Base-by-base conservation (phyloP, 2,329 filamentous ascomycete genomes). In the Microcera coccophila region DNA sequence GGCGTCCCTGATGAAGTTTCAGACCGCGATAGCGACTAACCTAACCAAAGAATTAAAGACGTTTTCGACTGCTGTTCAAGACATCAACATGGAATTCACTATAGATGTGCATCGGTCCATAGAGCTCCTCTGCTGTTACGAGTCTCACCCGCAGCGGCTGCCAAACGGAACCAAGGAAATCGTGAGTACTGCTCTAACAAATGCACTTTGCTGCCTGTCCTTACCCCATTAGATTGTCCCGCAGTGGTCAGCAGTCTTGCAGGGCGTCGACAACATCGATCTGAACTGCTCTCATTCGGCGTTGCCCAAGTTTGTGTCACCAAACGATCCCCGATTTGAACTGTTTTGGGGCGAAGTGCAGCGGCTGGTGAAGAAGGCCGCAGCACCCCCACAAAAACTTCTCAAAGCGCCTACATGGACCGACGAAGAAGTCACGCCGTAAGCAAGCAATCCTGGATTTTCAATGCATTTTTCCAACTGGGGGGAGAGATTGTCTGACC, bases 11-110 rank as follows among this genome's bases (percentile, higher is more conserved):
- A 42, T 54, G 19, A 50, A 45, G 29, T 29, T 53, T 16, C 41
- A 53, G 21, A 32, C 38, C 4, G 35, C 47, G 9, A 34, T 52
- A n/a, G 49, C 49, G 18, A 53, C 51, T 14, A 46, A 48, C 22
- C 44, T 54, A 4, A 50, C 51, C 3, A 50, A 50, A n/a, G 51
- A 54, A 37, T 45, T 54, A n/a, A 39, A 42, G 17, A 38, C 41
- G 10, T 54, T 52, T 26, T 54, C 51, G 3, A 54, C 28, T 3
- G 36, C 51, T 17, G 45, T 54, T 3, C 47, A 52, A 21, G 51
- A 54, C n/a, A 54, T 54, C 12, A 52, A 52, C 4, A 54, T 52
- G 49, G 47, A 54, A 19, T 54, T 54, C 15, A 54, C 49, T 10
- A 41, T 54, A 12, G 49, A 54, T 21, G 51, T 54, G 8, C 51